These are phyloP conservation scores for Plantago major DNA, from an alignment of 257 asterid species.

Conservation along the genomic window DNA sequence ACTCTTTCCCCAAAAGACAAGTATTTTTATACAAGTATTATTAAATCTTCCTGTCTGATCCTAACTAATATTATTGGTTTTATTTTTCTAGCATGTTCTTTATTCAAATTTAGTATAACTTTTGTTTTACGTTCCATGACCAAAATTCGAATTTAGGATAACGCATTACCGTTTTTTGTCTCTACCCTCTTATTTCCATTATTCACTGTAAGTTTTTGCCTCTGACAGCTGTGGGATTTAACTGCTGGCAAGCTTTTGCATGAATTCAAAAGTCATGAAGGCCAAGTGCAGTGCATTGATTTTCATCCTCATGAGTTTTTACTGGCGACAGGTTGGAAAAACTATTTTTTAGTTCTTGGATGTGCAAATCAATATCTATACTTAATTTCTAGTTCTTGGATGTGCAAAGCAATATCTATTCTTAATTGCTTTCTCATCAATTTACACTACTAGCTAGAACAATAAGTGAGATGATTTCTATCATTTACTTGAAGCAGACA, in stretches of 20 bases:
- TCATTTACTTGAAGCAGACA: no score
- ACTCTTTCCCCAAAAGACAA: constrained; percentile 7
- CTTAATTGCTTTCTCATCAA: no score
- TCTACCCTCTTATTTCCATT: constrained; percentile 16
- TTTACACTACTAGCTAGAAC: no score
- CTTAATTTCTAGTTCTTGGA: constrained; percentile 5
- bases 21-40: no score
- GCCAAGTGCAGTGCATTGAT: constrained; percentile 90
- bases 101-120: not conserved
- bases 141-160: not conserved
- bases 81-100: not conserved
- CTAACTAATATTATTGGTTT: no score
- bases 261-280: constrained; percentile 89
- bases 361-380: not conserved
- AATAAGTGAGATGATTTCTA: no score
- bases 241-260: constrained; percentile 98
- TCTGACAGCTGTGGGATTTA: constrained; percentile 93
- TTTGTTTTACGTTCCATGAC: no score
- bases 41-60: no score
- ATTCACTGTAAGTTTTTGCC: constrained; percentile 24
- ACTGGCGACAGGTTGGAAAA: constrained; percentile 87
- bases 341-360: constrained; percentile 17
- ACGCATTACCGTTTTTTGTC: not conserved
- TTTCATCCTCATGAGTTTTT: constrained; percentile 95
- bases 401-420: not conserved